Percentiles rank a stretch among this genome's conserved stretches.
Conservation (phyloP, 2,329 filamentous ascomycete species). For the Thielaviopsis ethacetica region DNA sequence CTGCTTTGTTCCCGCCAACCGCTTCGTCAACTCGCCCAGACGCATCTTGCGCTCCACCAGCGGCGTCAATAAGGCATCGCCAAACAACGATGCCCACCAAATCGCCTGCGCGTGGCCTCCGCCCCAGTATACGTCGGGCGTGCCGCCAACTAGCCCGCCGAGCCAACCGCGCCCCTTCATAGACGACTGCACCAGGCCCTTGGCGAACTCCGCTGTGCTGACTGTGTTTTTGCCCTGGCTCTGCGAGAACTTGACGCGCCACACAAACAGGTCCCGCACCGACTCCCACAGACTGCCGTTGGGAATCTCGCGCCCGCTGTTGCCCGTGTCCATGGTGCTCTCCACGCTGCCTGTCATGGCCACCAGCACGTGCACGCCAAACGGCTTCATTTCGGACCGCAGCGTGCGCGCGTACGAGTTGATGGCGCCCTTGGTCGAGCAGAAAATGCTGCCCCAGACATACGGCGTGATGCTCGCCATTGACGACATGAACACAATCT, state of each 20-base stretch:
- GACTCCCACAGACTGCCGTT: conserved; percentile 30
- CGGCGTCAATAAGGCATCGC: conserved; percentile 17
- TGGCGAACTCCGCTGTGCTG: conserved; percentile 25
- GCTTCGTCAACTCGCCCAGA: not conserved
- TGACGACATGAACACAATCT: conserved; percentile 40
- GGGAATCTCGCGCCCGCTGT: conserved; percentile 26
- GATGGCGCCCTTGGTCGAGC: conserved; percentile 38
- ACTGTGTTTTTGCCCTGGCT: conserved; percentile 20
- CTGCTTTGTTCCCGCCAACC: not conserved
- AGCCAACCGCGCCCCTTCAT: conserved; percentile 19
- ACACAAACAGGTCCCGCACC: conserved; percentile 28
- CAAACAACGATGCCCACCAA: conserved; percentile 19
- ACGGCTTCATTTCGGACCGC: conserved; percentile 35
- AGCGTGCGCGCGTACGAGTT: conserved; percentile 35
- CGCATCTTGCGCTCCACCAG: conserved; percentile 17
- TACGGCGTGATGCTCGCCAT: conserved; percentile 33
- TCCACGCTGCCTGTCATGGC: conserved; percentile 37
- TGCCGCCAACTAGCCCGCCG: conserved; percentile 19
- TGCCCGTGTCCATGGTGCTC: conserved; percentile 30
- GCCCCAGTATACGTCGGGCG: conserved; percentile 22
- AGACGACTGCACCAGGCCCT: conserved; percentile 22
- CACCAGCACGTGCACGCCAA: conserved; percentile 40
- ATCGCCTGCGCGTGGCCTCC: conserved; percentile 18
- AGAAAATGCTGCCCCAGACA: conserved; percentile 36
- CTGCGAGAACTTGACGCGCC: conserved; percentile 32